Evolutionary conservation across 306 rosid genomes (phyloP).

Genomic region (Sicyos edulis): DNA sequence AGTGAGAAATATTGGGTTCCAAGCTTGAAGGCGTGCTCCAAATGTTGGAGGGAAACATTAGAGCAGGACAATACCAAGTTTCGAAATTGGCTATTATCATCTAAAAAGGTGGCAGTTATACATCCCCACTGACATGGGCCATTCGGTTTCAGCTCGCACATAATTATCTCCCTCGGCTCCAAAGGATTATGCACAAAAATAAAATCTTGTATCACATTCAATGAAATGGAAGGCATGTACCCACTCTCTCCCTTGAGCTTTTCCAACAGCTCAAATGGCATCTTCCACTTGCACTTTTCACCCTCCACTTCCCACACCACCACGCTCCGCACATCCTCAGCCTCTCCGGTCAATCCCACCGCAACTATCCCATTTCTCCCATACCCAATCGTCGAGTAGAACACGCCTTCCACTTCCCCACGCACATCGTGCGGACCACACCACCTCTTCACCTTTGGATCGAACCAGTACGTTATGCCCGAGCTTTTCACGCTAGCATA

Average conservation of each 20-base stretch:
- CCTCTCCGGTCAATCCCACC: not conserved
- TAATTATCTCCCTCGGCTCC: conserved; percentile 33
- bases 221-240: conserved; percentile 33
- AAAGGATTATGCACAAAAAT: conserved; percentile 40
- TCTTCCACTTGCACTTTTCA: not conserved
- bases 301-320: not conserved
- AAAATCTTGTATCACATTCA: conserved; percentile 36
- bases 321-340: not conserved
- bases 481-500: not conserved
- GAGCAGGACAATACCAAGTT: conserved; percentile 48
- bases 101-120: conserved; percentile 28
- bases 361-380: not conserved
- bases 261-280: conserved; percentile 34
- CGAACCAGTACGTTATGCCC: not conserved
- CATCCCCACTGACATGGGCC: conserved; percentile 40
- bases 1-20: not conserved
- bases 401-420: not conserved
- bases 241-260: conserved; percentile 30
- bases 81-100: conserved; percentile 29
- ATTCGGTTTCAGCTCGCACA: conserved; percentile 35
- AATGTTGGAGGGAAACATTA: conserved; percentile 34
- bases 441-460: not conserved
- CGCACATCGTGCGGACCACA: not conserved
- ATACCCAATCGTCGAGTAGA: not conserved
- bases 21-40: conserved; percentile 1